A percentile compares a stretch with the other conserved stretches of the same genome.
Conservation (phyloP, 768 basidiomycete species). For the Coprinopsis sp. region DNA sequence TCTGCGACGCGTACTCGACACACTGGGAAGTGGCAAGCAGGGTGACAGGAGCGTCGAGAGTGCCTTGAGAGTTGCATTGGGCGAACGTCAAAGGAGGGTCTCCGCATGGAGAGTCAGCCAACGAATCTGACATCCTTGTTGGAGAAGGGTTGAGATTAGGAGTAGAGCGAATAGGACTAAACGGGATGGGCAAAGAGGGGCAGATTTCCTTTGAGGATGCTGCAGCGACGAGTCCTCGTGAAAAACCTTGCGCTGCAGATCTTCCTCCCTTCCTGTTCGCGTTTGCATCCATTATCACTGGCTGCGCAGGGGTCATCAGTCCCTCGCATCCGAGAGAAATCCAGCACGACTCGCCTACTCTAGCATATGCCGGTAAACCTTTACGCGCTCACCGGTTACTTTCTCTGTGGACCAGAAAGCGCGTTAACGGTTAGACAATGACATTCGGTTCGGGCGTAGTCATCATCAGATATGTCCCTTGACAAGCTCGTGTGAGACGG, state of each 20-base stretch:
- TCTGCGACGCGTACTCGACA: slow-evolving; percentile 77
- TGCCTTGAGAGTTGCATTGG: slow-evolving; percentile 66
- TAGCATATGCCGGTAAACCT: too few species aligned
- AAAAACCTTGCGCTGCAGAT: slow-evolving; percentile 27
- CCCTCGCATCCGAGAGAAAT: too few species aligned
- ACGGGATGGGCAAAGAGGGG: slow-evolving; percentile 54
- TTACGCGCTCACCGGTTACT: too few species aligned
- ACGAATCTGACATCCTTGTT: slow-evolving; percentile 44
- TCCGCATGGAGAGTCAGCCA: slow-evolving; percentile 43
- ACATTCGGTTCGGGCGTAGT: too few species aligned
- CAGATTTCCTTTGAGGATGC: slow-evolving; percentile 42
- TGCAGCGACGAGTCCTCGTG: slow-evolving; percentile 47
- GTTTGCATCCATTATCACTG: slow-evolving; percentile 73
- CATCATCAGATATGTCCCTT: too few species aligned
- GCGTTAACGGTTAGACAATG: too few species aligned
- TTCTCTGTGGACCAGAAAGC: too few species aligned
- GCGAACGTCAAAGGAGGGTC: slow-evolving; percentile 72
- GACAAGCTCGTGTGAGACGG: too few species aligned
- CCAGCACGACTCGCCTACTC: too few species aligned
- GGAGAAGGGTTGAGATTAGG: slow-evolving; percentile 65
- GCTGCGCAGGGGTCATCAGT: slow-evolving; percentile 65
- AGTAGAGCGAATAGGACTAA: slow-evolving; percentile 41
- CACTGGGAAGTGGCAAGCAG: slow-evolving; percentile 70
- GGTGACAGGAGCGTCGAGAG: slow-evolving; percentile 70
- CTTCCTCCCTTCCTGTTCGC: slow-evolving; percentile 43